phyloP scores from a whole-genome alignment of 1,139 yeast species.

The Yamadazyma diospyri region DNA sequence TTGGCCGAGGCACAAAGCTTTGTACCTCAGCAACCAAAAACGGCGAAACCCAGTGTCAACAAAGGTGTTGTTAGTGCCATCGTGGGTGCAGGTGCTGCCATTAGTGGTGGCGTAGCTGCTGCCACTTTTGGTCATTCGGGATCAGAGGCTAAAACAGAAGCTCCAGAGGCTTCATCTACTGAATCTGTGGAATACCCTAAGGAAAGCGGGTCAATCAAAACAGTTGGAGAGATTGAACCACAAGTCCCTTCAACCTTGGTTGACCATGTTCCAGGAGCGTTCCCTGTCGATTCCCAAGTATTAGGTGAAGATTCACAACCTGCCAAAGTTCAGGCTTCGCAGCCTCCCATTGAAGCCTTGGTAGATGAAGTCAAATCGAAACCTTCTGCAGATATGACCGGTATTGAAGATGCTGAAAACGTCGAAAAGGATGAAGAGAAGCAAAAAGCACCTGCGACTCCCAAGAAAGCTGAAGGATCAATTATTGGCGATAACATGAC shows the following conservation, averaged over 20 bases:
- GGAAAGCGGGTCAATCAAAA: no score
- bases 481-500: constrained; percentile 29
- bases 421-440: constrained; percentile 10
- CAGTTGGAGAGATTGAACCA: no score
- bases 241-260: no score
- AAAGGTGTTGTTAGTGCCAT: constrained; percentile 22
- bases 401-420: constrained; percentile 23
- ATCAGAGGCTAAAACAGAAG: not conserved
- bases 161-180: constrained; percentile 2
- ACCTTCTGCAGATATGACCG: constrained; percentile 27
- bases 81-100: constrained; percentile 28
- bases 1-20: constrained; percentile 20
- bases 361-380: constrained; percentile 25
- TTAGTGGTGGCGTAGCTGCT: constrained; percentile 24
- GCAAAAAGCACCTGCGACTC: constrained; percentile 11
- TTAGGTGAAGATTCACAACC: not conserved
- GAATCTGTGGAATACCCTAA: not conserved
- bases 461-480: constrained; percentile 10
- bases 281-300: not conserved
- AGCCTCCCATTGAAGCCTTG: constrained; percentile 14
- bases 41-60: constrained; percentile 3
- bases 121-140: constrained; percentile 11
- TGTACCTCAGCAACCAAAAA: constrained; percentile 18
- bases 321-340: no score
- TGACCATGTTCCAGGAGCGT: constrained; percentile 1